A percentile compares a stretch with the other conserved stretches of the same genome.
phyloP scores from a whole-genome alignment of 305 asterid genomes.

The Rubia peregrina region DNA sequence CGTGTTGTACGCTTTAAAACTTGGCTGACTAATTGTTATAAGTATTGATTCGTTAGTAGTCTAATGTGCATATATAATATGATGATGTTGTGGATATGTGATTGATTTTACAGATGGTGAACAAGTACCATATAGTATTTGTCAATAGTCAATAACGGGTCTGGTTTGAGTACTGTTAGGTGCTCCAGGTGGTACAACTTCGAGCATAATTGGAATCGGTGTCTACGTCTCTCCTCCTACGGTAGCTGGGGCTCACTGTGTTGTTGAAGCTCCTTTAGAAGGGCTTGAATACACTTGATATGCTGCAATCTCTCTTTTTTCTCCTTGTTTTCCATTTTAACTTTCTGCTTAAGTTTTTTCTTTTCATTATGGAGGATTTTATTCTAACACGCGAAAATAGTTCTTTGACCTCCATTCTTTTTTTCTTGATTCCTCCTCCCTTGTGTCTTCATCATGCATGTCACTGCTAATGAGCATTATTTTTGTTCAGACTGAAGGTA shows the following conservation, averaged over 20 bases:
- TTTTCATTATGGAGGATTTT: not conserved
- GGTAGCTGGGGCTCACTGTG: slow-evolving; percentile 96
- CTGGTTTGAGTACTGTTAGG: slow-evolving; percentile 93
- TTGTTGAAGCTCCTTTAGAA: slow-evolving; percentile 87
- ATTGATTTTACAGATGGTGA: slow-evolving; percentile 55
- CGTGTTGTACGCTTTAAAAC: too few species aligned
- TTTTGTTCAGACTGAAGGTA: too few species aligned
- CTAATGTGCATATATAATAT: too few species aligned
- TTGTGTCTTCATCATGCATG: too few species aligned
- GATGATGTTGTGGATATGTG: not conserved
- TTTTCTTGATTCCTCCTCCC: too few species aligned
- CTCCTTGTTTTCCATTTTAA: slow-evolving; percentile 1
- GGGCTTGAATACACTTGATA: slow-evolving; percentile 98
- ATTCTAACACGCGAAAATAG: not conserved
- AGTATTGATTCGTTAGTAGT: too few species aligned
- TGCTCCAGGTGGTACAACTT: slow-evolving; percentile 98
- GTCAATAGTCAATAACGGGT: slow-evolving; percentile 92
- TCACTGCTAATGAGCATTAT: too few species aligned
- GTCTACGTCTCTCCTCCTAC: slow-evolving; percentile 95
- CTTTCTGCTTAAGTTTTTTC: not conserved
- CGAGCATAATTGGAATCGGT: slow-evolving; percentile 95
- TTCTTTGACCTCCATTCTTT: not conserved
- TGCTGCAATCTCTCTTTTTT: slow-evolving; percentile 12
- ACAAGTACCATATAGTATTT: slow-evolving; percentile 76
- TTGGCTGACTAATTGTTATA: too few species aligned